Evolutionary conservation across 75 land plant species (phyloP).

Genomic region (Cupressus sempervirens): DNA sequence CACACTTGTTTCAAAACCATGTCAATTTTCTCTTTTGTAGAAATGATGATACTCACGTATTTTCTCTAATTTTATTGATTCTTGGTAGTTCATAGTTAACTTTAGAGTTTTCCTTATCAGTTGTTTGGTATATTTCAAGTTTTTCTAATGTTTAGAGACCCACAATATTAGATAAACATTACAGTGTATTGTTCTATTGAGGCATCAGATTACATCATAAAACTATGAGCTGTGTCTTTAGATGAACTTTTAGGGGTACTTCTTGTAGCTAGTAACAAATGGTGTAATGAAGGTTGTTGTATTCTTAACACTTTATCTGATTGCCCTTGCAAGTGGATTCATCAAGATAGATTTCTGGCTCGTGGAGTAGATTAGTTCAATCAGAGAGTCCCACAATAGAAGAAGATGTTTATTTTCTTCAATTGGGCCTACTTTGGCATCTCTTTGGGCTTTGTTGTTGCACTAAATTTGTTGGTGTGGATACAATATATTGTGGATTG

Average conservation of each 20-base stretch:
- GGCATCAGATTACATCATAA: neutral
- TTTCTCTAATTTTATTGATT: neutral
- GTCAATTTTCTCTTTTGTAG: neutral
- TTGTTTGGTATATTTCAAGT: too few relatives aligned
- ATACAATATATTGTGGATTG: slow-evolving; percentile 25
- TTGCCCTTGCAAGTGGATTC: slow-evolving; percentile 45
- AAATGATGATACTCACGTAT: neutral
- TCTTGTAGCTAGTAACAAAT: slow-evolving; percentile 31
- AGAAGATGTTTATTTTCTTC: slow-evolving; percentile 11
- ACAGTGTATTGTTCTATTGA: neutral
- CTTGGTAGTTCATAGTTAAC: too few relatives aligned
- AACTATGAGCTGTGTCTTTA: neutral
- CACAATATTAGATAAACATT: neutral
- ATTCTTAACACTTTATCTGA: slow-evolving; percentile 28
- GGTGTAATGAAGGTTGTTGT: slow-evolving; percentile 17
- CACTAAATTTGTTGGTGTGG: slow-evolving; percentile 13
- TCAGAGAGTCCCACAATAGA: neutral
- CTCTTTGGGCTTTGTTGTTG: neutral
- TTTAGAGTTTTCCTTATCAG: too few relatives aligned
- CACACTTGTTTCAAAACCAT: slow-evolving; percentile 20
- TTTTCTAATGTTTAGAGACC: neutral
- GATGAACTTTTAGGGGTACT: too few relatives aligned
- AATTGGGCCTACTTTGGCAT: slow-evolving; percentile 16
- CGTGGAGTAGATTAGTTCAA: slow-evolving; percentile 63
- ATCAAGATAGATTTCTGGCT: slow-evolving; percentile 33